phyloP scores from a whole-genome alignment of 805 yeast genomes.

The Ogataea minuta region DNA sequence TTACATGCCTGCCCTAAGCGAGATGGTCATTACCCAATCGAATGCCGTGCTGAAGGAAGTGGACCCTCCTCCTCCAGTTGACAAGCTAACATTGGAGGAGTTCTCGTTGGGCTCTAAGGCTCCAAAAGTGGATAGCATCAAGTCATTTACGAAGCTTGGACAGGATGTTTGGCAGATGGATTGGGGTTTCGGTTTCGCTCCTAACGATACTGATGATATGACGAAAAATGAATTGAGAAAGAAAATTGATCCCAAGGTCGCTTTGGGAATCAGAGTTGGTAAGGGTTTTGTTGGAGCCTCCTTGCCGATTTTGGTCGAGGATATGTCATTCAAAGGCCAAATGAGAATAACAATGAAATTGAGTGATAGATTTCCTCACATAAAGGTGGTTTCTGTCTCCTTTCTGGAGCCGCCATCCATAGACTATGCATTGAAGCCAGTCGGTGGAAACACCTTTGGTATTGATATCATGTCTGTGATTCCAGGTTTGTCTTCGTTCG shows the following conservation, averaged over 20 bases:
- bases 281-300: conserved; percentile 75
- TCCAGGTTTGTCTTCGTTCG: conserved; percentile 75
- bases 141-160: conserved; percentile 70
- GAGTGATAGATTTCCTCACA: conserved; percentile 72
- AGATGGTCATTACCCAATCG: conserved; percentile 68
- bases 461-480: conserved; percentile 79
- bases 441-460: conserved; percentile 88
- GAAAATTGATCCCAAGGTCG: conserved; percentile 77
- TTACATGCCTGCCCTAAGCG: conserved; percentile 82
- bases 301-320: conserved; percentile 75
- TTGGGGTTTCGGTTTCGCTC: conserved; percentile 79
- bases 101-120: conserved; percentile 81
- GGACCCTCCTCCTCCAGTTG: conserved; percentile 83
- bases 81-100: conserved; percentile 67
- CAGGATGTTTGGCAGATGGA: conserved; percentile 74
- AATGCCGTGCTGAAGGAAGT: conserved; percentile 65
- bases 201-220: conserved; percentile 82
- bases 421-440: conserved; percentile 79
- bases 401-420: conserved; percentile 76
- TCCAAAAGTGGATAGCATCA: conserved; percentile 69
- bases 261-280: conserved; percentile 77
- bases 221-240: conserved; percentile 68
- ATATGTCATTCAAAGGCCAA: conserved; percentile 73
- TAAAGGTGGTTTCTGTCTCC: conserved; percentile 65
- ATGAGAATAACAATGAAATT: conserved; percentile 63